Base-by-base conservation (phyloP, 768 basidiomycete species). In the Amanita rubescens region DNA sequence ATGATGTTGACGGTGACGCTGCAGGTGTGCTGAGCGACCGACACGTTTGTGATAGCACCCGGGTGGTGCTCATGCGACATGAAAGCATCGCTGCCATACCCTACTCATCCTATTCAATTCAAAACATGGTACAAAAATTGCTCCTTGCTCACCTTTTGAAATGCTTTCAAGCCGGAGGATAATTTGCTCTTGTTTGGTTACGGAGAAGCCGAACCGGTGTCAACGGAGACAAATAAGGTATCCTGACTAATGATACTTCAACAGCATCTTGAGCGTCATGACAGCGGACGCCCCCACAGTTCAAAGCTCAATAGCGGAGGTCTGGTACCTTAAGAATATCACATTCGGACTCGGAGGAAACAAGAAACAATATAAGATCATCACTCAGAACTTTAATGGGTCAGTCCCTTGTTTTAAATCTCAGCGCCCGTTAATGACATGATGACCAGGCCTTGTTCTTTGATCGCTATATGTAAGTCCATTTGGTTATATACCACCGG, bases 351-450 rank as follows among this genome's bases (percentile, higher is more conserved):
- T 66, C 2, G 58, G 66, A 14, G 58, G 63, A 22, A 15, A 55
- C 34, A 57, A 58, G 58, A 65, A 69, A 39, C 64, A 61, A 2
- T 62, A 77, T 58, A 82, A 82, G 63, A 83, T 90, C 54, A 82
- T 91, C 49, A 90, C 87, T 0, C 88, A 91, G 67, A 90, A 90
- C 61, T 87, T 81, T 61, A 90, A 90, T 60, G 88, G 89, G 89
- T 88, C 53, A 55, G 83, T 74, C 39, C 44, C 20, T 33, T 15
- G n/a, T 20, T 49, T 22, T 46, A 45, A 25, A 43, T 25, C 45
- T 42, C 44, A 30, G n/a, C n/a, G 33, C 50, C 52, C 45, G 39
- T 52, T 56, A n/a, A 38, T 55, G 50, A 32, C 27, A 24, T 57
- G 25, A 27, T 42, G 15, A 33, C 17, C 63, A 94, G 92, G 8